A percentile compares a stretch with the other conserved stretches of the same genome.
These are phyloP conservation scores for Batkoa obscura DNA, from an alignment of 371 early-diverging fungal species.

Conservation along the genomic window DNA sequence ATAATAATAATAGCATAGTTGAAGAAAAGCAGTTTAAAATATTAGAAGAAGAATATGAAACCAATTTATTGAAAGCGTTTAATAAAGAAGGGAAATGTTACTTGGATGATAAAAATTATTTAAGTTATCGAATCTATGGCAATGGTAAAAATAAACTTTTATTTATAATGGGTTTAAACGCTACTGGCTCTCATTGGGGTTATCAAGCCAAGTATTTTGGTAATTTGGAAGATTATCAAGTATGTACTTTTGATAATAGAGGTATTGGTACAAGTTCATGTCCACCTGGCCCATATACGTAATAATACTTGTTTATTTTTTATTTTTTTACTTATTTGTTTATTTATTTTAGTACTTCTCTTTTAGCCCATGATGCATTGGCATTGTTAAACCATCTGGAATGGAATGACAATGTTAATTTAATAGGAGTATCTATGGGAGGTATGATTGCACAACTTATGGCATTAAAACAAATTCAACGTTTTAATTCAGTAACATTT, in stretches of 20 bases:
- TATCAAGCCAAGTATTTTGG: conserved; percentile 33
- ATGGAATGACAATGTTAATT: conserved; percentile 35
- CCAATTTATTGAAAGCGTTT: too few relatives aligned
- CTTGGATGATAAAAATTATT: conserved; percentile 9
- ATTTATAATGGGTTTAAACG: conserved; percentile 36
- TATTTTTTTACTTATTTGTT: too few relatives aligned
- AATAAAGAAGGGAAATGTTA: too few relatives aligned
- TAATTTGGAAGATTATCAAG: conserved; percentile 31
- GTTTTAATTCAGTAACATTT: conserved; percentile 19
- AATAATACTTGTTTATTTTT: too few relatives aligned
- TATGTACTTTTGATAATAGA: conserved; percentile 61
- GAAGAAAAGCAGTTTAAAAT: too few relatives aligned
- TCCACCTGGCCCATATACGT: conserved; percentile 16
- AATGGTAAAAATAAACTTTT: conserved; percentile 35
- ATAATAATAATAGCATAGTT: too few relatives aligned
- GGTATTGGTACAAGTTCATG: conserved; percentile 30
- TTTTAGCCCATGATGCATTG: conserved; percentile 46
- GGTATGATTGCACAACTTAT: conserved; percentile 51
- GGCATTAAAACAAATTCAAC: conserved; percentile 14
- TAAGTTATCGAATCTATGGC: conserved; percentile 54
- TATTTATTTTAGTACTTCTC: conserved; percentile 22
- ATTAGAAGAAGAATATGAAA: too few relatives aligned
- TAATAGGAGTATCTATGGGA: conserved; percentile 61
- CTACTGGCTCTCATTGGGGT: conserved; percentile 6
- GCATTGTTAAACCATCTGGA: conserved; percentile 36